A percentile compares a stretch with the other conserved stretches of the same genome.
Conservation (phyloP, 1,139 yeast genomes). For the Geotrichum phurueaensis region DNA sequence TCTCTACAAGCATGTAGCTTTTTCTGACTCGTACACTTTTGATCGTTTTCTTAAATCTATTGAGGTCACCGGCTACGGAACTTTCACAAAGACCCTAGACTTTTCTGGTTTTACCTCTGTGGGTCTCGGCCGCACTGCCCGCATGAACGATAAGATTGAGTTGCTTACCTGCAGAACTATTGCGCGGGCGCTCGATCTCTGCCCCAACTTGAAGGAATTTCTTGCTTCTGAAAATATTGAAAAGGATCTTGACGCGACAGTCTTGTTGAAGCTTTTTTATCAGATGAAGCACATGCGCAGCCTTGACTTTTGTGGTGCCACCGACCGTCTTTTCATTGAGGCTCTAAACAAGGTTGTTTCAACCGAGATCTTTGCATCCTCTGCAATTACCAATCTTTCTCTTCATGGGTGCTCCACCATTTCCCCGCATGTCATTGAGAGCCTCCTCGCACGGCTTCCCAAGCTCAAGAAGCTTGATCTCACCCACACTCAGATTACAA, state of each 20-base stretch:
- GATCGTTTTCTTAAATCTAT: slow-evolving; percentile 63
- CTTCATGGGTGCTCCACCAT: slow-evolving; percentile 86
- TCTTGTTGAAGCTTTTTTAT: slow-evolving; percentile 42
- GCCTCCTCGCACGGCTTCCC: slow-evolving; percentile 52
- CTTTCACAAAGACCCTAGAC: slow-evolving; percentile 70
- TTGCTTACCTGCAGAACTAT: slow-evolving; percentile 79
- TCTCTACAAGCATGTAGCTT: slow-evolving; percentile 60
- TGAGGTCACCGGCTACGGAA: slow-evolving; percentile 49
- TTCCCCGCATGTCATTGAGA: slow-evolving; percentile 49
- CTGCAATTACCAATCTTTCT: slow-evolving; percentile 51
- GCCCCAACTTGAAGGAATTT: slow-evolving; percentile 69
- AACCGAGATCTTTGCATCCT: neutral
- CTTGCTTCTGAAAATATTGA: slow-evolving; percentile 82
- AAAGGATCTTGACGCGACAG: slow-evolving; percentile 61
- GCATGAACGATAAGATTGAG: slow-evolving; percentile 86
- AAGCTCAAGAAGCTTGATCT: slow-evolving; percentile 66
- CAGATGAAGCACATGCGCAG: neutral
- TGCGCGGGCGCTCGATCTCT: slow-evolving; percentile 49
- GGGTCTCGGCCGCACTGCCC: slow-evolving; percentile 82
- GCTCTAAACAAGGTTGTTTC: slow-evolving; percentile 44
- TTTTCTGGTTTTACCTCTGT: slow-evolving; percentile 85
- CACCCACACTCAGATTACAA: slow-evolving; percentile 72
- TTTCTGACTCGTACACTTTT: slow-evolving; percentile 78
- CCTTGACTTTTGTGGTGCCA: slow-evolving; percentile 85
- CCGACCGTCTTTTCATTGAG: slow-evolving; percentile 53